Evolutionary conservation across 805 yeast genomes (phyloP).

Genomic region (Candida xyloterini): DNA sequence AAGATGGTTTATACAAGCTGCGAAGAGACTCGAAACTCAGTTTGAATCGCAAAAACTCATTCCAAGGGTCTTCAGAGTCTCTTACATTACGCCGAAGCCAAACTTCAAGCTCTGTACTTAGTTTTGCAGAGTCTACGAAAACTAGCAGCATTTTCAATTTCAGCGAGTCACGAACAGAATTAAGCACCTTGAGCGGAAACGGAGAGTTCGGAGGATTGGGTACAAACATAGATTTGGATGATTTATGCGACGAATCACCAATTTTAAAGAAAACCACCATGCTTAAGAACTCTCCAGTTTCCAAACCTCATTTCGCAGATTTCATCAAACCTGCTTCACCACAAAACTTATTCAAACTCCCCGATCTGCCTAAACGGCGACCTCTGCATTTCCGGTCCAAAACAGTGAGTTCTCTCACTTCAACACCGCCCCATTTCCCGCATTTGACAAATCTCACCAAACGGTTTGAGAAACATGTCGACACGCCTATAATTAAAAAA

Average conservation of each 20-base stretch:
- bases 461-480: constrained; percentile 27
- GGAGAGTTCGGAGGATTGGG: constrained; percentile 31
- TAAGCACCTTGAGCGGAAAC: background rate
- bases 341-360: constrained; percentile 18
- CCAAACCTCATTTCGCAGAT: background rate
- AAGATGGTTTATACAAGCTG: constrained; percentile 41
- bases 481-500: constrained; percentile 31
- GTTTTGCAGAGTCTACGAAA: constrained; percentile 23
- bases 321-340: constrained; percentile 2
- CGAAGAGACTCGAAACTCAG: constrained; percentile 33
- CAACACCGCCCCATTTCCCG: constrained; percentile 16
- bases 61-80: constrained; percentile 10
- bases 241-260: constrained; percentile 24
- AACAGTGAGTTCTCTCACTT: constrained; percentile 24
- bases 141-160: constrained; percentile 7
- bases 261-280: constrained; percentile 13
- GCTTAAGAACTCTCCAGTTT: constrained; percentile 5
- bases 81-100: constrained; percentile 17
- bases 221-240: constrained; percentile 24
- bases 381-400: constrained; percentile 26
- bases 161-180: background rate
- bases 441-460: constrained; percentile 18
- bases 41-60: constrained; percentile 27
- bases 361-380: constrained; percentile 19
- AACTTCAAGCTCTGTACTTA: constrained; percentile 21